Percentiles rank a stretch among this genome's conserved stretches.
phyloP scores from a whole-genome alignment of 805 yeast species.

The Saturnispora galanensis region DNA sequence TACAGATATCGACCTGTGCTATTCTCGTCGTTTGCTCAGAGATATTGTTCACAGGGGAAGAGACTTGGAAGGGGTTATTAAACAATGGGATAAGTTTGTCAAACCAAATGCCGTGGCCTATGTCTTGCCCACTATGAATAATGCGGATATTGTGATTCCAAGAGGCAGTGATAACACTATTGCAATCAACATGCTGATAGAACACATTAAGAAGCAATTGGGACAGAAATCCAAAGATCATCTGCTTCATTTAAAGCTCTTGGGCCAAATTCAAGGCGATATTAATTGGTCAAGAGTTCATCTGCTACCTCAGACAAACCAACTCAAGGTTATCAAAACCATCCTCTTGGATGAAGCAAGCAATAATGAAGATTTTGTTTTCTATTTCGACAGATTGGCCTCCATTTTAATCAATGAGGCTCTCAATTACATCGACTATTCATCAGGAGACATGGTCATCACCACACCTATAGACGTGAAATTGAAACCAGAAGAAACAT shows the following conservation, averaged over 20 bases:
- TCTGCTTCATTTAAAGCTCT: constrained; percentile 45
- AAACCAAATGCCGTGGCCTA: constrained; percentile 81
- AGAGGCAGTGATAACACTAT: constrained; percentile 74
- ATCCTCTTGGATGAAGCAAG: constrained; percentile 50
- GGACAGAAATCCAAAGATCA: constrained; percentile 57
- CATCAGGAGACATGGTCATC: constrained; percentile 13
- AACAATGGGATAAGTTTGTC: constrained; percentile 86
- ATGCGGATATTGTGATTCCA: constrained; percentile 86
- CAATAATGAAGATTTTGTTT: constrained; percentile 67
- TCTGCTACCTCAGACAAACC: constrained; percentile 46
- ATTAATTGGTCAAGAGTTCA: constrained; percentile 27
- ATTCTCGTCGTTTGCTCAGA: constrained; percentile 78
- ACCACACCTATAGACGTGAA: constrained; percentile 34
- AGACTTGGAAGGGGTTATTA: constrained; percentile 69
- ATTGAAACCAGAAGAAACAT: constrained; percentile 19
- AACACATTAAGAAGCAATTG: constrained; percentile 69
- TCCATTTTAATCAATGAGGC: constrained; percentile 60
- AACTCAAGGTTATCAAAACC: constrained; percentile 62
- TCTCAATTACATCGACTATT: constrained; percentile 43
- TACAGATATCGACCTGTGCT: constrained; percentile 86
- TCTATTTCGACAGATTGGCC: constrained; percentile 79
- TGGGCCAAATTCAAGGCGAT: constrained; percentile 36
- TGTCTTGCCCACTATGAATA: constrained; percentile 64
- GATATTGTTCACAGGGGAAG: constrained; percentile 84
- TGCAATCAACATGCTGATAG: constrained; percentile 72